Evolutionary conservation across 345 rosid species (phyloP), one percentile per base, ranked within the genome.

Genomic region (Eucalyptus paniculata): DNA sequence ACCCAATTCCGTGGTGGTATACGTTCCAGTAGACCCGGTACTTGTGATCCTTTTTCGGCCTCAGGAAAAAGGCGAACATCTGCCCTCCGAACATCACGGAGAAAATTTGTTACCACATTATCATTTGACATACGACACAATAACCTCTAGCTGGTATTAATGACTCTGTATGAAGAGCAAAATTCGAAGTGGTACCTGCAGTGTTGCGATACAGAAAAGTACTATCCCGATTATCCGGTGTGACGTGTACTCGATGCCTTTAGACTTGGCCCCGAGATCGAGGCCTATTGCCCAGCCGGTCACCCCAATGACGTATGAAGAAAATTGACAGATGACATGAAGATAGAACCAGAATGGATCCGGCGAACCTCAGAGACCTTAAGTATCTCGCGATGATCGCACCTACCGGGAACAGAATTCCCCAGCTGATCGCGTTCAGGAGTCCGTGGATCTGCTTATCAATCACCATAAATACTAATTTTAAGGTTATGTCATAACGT

Each of bases 271-370:
- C 32, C 99, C 98, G 28, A 97, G 97, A 90, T 96, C 95, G 49
- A 97, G 88, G n/a, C 99, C 98, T 53, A 96, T 96, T 83, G 91
- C 96, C 99, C 98, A 97, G 11, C 99, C 99, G 67, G 99, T 94
- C 88, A 95, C 97, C 14, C 99, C 99, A 19, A 97, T 91, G 80
- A 89, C 93, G 86, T 96, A 97, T 24, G 94, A 98, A 49, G 97
- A 95, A 62, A 93, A 50, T 89, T 97, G 99, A 89, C 99, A 97
- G 88, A 83, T 87, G 24, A 89, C 95, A 44, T 97, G 99, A 50
- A 96, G 93, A 90, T 97, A 96, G 89, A 97, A 97, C 99, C 99
- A 97, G 3, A 94, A 94, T 24, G 98, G 98, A 92, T 96, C 98
- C 98, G 7, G 98, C 97, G 5, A 96, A 94, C 77, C 92, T 92